Conservation (phyloP, 2,329 filamentous ascomycete genomes). For the Neonectria hederae region DNA sequence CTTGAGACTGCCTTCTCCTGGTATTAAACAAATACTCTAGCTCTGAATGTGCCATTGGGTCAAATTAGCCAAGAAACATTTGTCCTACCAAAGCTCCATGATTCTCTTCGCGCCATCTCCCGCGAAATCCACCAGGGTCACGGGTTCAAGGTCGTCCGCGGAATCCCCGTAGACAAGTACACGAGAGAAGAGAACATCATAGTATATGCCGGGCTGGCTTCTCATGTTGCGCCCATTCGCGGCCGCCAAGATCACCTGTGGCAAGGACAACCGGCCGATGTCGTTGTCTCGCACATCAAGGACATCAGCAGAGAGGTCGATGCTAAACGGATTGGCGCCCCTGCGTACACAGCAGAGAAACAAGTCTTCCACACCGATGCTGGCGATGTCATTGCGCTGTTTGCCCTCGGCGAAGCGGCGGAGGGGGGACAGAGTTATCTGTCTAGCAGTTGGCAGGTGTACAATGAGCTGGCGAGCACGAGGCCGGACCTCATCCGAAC, state of each 20-base stretch:
- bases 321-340: slow-evolving; percentile 59
- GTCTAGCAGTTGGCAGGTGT: slow-evolving; percentile 67
- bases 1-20: too few relatives aligned
- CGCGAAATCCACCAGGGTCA: slow-evolving; percentile 63
- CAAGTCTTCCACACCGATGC: slow-evolving; percentile 59
- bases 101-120: slow-evolving; percentile 60
- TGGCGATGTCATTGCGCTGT: slow-evolving; percentile 67
- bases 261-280: slow-evolving; percentile 56
- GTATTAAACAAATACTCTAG: slow-evolving; percentile 35
- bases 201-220: slow-evolving; percentile 67
- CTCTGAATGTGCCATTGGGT: slow-evolving; percentile 49
- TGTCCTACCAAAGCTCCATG: slow-evolving; percentile 27
- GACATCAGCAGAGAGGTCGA: slow-evolving; percentile 33
- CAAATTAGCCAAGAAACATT: slow-evolving; percentile 40
- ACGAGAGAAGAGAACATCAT: slow-evolving; percentile 65
- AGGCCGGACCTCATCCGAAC: slow-evolving; percentile 69
- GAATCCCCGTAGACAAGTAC: slow-evolving; percentile 61
- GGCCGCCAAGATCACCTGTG: slow-evolving; percentile 60
- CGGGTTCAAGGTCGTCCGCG: slow-evolving; percentile 69
- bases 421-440: slow-evolving; percentile 67
- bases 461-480: slow-evolving; percentile 68
- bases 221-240: slow-evolving; percentile 63
- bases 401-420: slow-evolving; percentile 61
- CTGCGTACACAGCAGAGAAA: slow-evolving; percentile 68
- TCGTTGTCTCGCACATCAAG: slow-evolving; percentile 44